phyloP scores from a whole-genome alignment of 1,284 basidiomycete species.

The Peniophora sp. region DNA sequence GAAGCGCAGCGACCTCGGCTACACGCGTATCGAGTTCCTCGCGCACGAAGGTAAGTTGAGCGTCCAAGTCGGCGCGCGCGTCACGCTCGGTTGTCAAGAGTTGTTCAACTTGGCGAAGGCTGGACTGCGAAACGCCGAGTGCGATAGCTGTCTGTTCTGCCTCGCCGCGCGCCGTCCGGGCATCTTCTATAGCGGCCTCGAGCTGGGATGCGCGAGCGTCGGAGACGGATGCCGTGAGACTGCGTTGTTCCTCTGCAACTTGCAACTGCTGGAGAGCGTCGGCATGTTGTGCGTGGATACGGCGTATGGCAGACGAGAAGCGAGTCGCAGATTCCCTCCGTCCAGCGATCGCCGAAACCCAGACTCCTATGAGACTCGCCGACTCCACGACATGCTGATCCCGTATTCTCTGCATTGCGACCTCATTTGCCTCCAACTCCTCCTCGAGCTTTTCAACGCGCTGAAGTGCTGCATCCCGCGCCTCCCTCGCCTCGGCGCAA shows the following conservation, averaged over 20 bases:
- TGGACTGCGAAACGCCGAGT: slow-evolving; percentile 21
- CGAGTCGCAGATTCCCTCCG: slow-evolving; percentile 26
- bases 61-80: slow-evolving; percentile 5
- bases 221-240: slow-evolving; percentile 3
- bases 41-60: slow-evolving; percentile 10
- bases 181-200: slow-evolving; percentile 5
- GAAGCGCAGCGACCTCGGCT: slow-evolving; percentile 19
- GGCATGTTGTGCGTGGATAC: slow-evolving; percentile 2
- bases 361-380: slow-evolving; percentile 27
- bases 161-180: slow-evolving; percentile 9
- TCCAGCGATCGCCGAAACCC: slow-evolving; percentile 17
- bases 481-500: slow-evolving; percentile 62
- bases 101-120: slow-evolving; percentile 7
- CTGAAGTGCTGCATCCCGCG: slow-evolving; percentile 51
- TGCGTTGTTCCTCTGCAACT: not conserved
- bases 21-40: slow-evolving; percentile 18
- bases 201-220: slow-evolving; percentile 6
- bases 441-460: slow-evolving; percentile 33
- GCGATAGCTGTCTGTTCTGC: slow-evolving; percentile 21
- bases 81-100: not conserved
- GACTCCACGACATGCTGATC: slow-evolving; percentile 16
- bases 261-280: slow-evolving; percentile 1
- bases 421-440: slow-evolving; percentile 50
- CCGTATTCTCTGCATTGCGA: slow-evolving; percentile 15
- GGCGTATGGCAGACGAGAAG: not conserved